Conservation (phyloP, 2,329 filamentous ascomycete genomes). For the Metarhizium album region DNA sequence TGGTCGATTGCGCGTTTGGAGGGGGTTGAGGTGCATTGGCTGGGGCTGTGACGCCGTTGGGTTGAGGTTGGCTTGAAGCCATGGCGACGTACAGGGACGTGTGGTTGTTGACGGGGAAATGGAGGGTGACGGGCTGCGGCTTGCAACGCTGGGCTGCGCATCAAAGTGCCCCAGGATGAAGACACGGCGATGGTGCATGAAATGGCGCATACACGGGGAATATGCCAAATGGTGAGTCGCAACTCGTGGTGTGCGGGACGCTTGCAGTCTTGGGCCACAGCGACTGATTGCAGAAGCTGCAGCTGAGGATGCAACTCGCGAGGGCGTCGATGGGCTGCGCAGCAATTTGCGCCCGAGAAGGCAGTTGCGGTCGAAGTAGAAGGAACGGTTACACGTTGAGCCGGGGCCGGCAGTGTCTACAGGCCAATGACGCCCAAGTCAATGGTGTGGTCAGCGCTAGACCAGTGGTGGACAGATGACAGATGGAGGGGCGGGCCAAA, state of each 20-base stretch:
- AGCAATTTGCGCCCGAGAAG: background rate
- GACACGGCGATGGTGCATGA: background rate
- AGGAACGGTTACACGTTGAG: background rate
- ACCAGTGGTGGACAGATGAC: background rate
- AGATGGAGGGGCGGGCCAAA: conserved; percentile 8
- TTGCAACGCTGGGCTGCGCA: background rate
- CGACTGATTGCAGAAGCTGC: background rate
- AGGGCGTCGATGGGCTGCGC: background rate
- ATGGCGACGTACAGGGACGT: conserved; percentile 11
- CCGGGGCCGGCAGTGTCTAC: background rate
- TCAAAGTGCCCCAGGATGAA: background rate
- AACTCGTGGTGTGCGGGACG: background rate
- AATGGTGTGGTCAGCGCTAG: background rate
- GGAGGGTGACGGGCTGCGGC: background rate
- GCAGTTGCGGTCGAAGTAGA: background rate
- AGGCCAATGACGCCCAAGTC: background rate
- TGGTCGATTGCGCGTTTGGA: conserved; percentile 23
- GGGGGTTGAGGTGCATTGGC: conserved; percentile 24
- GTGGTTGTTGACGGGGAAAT: background rate
- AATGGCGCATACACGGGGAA: background rate
- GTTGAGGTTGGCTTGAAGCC: conserved; percentile 33
- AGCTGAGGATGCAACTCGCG: background rate
- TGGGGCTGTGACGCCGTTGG: conserved; percentile 41
- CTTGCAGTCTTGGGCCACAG: background rate
- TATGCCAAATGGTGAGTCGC: background rate